A percentile compares a stretch with the other conserved stretches of the same genome.
Evolutionary conservation across 768 basidiomycete genomes (phyloP).

Genomic region (Xerocomus spinulosus): DNA sequence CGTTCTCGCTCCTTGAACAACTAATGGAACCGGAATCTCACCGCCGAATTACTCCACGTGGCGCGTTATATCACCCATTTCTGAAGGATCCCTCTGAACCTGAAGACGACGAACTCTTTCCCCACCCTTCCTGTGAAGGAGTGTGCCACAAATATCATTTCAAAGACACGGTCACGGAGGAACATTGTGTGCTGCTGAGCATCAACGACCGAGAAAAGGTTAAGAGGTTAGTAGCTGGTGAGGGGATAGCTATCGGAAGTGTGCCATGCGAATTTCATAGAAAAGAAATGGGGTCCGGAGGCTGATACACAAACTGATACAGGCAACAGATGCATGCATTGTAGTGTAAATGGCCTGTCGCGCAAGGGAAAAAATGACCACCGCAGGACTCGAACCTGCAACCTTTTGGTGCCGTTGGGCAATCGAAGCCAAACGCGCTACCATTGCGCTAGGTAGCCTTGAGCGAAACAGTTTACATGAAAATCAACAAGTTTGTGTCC

Average conservation of each 20-base stretch:
- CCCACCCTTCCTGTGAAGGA: constrained; percentile 65
- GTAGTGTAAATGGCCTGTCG: too few species aligned
- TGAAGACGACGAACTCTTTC: constrained; percentile 64
- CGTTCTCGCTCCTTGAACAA: constrained; percentile 70
- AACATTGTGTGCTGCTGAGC: constrained; percentile 46
- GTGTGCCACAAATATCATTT: constrained; percentile 61
- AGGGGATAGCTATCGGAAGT: constrained; percentile 56
- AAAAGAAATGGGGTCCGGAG: constrained; percentile 14
- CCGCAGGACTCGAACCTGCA: constrained; percentile 97
- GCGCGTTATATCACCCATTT: constrained; percentile 78
- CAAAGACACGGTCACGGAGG: constrained; percentile 54
- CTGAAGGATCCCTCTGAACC: constrained; percentile 45
- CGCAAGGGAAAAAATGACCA: constrained; percentile 50
- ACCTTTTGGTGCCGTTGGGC: constrained; percentile 80
- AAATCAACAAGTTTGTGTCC: too few species aligned
- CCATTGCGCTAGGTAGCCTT: constrained; percentile 87
- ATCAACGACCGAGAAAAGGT: constrained; percentile 33
- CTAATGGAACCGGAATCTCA: constrained; percentile 76
- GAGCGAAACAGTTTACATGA: too few species aligned
- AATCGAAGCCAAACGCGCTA: constrained; percentile 94
- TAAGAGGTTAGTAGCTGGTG: constrained; percentile 31
- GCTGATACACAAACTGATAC: neutral
- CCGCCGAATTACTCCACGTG: constrained; percentile 69
- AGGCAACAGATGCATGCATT: too few species aligned
- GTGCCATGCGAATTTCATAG: constrained; percentile 61